phyloP scores from a whole-genome alignment of 345 rosid genomes.

The Gossypium thurberi region DNA sequence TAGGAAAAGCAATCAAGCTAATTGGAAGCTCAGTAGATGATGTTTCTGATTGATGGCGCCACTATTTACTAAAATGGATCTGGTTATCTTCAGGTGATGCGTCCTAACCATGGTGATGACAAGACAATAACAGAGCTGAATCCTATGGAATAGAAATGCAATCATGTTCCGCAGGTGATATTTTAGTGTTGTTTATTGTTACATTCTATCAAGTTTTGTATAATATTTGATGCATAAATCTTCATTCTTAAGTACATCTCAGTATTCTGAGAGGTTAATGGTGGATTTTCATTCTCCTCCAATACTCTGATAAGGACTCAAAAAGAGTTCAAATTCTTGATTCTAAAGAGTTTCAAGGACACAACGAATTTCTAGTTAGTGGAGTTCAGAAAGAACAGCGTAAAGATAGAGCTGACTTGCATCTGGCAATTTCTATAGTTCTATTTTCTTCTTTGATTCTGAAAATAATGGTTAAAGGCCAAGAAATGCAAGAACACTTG shows the following conservation, averaged over 20 bases:
- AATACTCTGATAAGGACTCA: background rate
- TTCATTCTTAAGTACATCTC: background rate
- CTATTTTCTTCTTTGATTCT: background rate
- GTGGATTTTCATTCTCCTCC: background rate
- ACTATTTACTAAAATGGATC: background rate
- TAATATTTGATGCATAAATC: background rate
- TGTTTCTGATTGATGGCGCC: background rate
- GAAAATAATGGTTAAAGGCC: background rate
- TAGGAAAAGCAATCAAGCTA: background rate
- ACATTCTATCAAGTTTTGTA: background rate
- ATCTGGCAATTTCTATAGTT: background rate
- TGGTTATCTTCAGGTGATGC: slow-evolving; percentile 49
- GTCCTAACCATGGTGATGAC: slow-evolving; percentile 67
- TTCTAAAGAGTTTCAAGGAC: background rate
- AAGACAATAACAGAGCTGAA: slow-evolving; percentile 62
- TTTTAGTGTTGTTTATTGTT: slow-evolving; percentile 4
- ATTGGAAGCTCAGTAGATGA: background rate
- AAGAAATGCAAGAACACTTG: background rate
- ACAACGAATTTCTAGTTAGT: background rate
- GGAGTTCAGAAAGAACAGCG: background rate
- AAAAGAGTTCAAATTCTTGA: background rate
- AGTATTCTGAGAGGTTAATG: background rate
- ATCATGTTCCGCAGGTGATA: slow-evolving; percentile 49
- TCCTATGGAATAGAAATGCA: slow-evolving; percentile 59
- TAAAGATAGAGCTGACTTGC: background rate